Evolutionary conservation across 352 stramenopile species (phyloP).

Genomic region (Phytophthora pini): DNA sequence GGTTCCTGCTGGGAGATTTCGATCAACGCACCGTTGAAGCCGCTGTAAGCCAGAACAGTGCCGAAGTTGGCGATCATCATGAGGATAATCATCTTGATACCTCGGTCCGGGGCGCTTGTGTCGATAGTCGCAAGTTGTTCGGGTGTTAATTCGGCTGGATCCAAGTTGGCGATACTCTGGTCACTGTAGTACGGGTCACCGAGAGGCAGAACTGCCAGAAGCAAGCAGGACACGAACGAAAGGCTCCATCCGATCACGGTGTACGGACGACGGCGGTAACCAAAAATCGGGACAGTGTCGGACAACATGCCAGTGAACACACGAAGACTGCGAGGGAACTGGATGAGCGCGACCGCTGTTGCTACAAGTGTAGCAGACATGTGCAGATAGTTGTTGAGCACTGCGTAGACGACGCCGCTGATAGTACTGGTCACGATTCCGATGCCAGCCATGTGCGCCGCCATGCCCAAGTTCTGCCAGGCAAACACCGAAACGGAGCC

Average conservation of each 20-base stretch:
- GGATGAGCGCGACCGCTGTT: slow-evolving; percentile 56
- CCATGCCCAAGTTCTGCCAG: slow-evolving; percentile 55
- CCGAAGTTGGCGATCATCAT: slow-evolving; percentile 80
- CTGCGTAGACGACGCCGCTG: slow-evolving; percentile 54
- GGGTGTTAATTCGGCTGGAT: slow-evolving; percentile 30
- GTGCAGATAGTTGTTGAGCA: slow-evolving; percentile 71
- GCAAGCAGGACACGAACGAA: slow-evolving; percentile 42
- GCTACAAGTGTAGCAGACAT: slow-evolving; percentile 60
- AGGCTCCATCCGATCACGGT: slow-evolving; percentile 73
- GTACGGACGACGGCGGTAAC: slow-evolving; percentile 84
- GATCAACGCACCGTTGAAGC: slow-evolving; percentile 70
- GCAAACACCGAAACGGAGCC: slow-evolving; percentile 50
- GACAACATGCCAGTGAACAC: slow-evolving; percentile 75
- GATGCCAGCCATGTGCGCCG: slow-evolving; percentile 49
- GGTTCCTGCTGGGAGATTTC: slow-evolving; percentile 66
- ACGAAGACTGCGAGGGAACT: slow-evolving; percentile 54
- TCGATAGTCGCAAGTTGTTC: slow-evolving; percentile 53
- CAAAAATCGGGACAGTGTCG: slow-evolving; percentile 80
- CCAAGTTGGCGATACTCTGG: slow-evolving; percentile 35
- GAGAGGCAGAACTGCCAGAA: slow-evolving; percentile 59
- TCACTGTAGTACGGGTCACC: slow-evolving; percentile 59
- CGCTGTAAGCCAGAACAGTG: slow-evolving; percentile 78
- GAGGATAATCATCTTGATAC: slow-evolving; percentile 63
- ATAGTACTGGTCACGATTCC: slow-evolving; percentile 59
- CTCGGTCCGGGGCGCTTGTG: slow-evolving; percentile 43